Evolutionary conservation across 352 stramenopile genomes (phyloP).

Genomic region (Phytophthora citrophthora): DNA sequence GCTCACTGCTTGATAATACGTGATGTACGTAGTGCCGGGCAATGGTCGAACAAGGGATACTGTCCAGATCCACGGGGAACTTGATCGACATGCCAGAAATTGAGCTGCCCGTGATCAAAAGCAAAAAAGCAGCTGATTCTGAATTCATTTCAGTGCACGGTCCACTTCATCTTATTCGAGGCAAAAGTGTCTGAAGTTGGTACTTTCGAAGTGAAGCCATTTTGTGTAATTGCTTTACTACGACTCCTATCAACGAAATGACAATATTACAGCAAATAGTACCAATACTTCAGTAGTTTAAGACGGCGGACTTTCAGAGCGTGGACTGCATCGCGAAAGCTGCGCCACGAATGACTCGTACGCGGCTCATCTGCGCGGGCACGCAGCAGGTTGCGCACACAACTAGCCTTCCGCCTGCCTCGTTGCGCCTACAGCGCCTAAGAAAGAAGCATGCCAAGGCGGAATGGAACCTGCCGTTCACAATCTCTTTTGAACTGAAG

Average conservation of each 20-base stretch:
- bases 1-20: no score
- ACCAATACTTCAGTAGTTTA: constrained; percentile 4
- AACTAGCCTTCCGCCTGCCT: constrained; percentile 20
- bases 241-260: no score
- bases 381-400: neutral
- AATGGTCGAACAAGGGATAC: no score
- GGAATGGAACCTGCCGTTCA: constrained; percentile 16
- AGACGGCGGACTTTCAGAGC: constrained; percentile 12
- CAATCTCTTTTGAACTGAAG: constrained; percentile 27
- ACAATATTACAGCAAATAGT: neutral
- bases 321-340: neutral
- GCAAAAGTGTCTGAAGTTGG: constrained; percentile 3
- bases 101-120: constrained; percentile 4
- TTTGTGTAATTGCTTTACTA: no score
- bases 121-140: constrained; percentile 11
- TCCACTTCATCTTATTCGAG: constrained; percentile 21
- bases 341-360: constrained; percentile 13
- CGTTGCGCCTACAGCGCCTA: constrained; percentile 2
- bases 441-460: neutral
- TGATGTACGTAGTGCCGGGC: no score
- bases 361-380: constrained; percentile 16
- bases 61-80: no score
- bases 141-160: constrained; percentile 35
- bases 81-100: neutral
- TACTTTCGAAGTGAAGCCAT: neutral